Percentiles rank a stretch among this genome's conserved stretches.
phyloP scores from a whole-genome alignment of 2,329 filamentous ascomycete genomes.

The Neofusicoccum kwambonambiense region DNA sequence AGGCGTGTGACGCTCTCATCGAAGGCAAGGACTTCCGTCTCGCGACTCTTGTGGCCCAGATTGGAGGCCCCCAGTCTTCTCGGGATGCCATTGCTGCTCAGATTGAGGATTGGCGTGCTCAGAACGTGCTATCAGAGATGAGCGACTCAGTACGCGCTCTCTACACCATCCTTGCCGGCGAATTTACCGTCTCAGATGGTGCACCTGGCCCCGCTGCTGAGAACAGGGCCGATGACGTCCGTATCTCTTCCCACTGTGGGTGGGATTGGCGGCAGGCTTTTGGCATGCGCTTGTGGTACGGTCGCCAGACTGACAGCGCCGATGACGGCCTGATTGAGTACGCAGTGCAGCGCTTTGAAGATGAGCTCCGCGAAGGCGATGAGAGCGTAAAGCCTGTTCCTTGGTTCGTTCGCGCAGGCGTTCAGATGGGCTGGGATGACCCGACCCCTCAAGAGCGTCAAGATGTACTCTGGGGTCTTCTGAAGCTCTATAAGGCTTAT shows the following conservation, averaged over 20 bases:
- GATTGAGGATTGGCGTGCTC: constrained; percentile 77
- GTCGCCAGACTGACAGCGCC: constrained; percentile 55
- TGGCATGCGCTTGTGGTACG: constrained; percentile 88
- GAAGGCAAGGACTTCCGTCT: constrained; percentile 77
- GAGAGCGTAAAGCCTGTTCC: constrained; percentile 71
- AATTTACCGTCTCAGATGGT: constrained; percentile 80
- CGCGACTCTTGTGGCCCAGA: constrained; percentile 79
- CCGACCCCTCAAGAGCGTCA: constrained; percentile 59
- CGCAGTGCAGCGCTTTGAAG: constrained; percentile 71
- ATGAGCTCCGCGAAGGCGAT: constrained; percentile 68
- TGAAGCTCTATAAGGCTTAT: constrained; percentile 75
- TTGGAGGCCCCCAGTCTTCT: constrained; percentile 66
- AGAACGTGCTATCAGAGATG: constrained; percentile 85
- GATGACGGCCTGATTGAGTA: constrained; percentile 62
- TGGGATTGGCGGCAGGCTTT: constrained; percentile 94
- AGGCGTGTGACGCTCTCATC: constrained; percentile 78
- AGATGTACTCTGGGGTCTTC: constrained; percentile 81
- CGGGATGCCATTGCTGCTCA: constrained; percentile 77
- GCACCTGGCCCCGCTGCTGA: constrained; percentile 71
- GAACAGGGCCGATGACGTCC: constrained; percentile 76
- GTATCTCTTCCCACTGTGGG: constrained; percentile 78
- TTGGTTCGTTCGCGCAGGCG: constrained; percentile 64
- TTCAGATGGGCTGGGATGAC: constrained; percentile 61
- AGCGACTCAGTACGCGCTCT: constrained; percentile 78
- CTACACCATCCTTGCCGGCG: constrained; percentile 86